Evolutionary conservation across 495 filamentous ascomycete species (phyloP).

Genomic region (Podospora pseudoanserina): DNA sequence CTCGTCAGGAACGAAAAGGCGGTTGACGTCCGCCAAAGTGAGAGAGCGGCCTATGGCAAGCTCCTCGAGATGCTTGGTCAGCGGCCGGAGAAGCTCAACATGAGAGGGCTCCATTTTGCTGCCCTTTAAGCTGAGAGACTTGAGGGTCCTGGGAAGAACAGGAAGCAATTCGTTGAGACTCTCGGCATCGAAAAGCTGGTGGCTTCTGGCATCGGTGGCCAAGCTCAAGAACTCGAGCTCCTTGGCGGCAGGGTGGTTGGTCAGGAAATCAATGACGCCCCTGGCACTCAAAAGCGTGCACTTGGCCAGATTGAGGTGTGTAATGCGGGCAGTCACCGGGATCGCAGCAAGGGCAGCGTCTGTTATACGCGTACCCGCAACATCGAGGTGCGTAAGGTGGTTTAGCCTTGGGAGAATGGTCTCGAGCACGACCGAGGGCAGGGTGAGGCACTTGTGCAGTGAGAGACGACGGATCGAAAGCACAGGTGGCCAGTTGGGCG

Average conservation of each 20-base stretch:
- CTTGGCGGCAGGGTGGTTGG: slow-evolving; percentile 66
- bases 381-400: slow-evolving; percentile 74
- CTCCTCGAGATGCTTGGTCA: slow-evolving; percentile 80
- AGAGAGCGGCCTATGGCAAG: slow-evolving; percentile 70
- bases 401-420: slow-evolving; percentile 65
- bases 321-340: slow-evolving; percentile 66
- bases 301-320: slow-evolving; percentile 75
- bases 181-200: slow-evolving; percentile 64
- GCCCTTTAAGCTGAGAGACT: slow-evolving; percentile 74
- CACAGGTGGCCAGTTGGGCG: slow-evolving; percentile 42
- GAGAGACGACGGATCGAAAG: slow-evolving; percentile 67
- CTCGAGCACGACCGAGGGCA: slow-evolving; percentile 66
- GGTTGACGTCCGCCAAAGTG: slow-evolving; percentile 60
- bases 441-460: slow-evolving; percentile 76
- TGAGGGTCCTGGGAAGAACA: slow-evolving; percentile 62
- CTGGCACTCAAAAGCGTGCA: slow-evolving; percentile 68
- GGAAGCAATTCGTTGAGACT: slow-evolving; percentile 63
- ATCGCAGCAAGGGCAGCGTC: slow-evolving; percentile 69
- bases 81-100: slow-evolving; percentile 59
- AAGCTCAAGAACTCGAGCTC: slow-evolving; percentile 72
- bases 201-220: slow-evolving; percentile 66
- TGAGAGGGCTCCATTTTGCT: slow-evolving; percentile 65
- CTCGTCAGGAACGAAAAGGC: slow-evolving; percentile 50
- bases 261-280: slow-evolving; percentile 67
- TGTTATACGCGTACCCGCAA: slow-evolving; percentile 75